Base-by-base conservation (phyloP, 1,139 yeast genomes). In the Suhomyces ambrosiae region DNA sequence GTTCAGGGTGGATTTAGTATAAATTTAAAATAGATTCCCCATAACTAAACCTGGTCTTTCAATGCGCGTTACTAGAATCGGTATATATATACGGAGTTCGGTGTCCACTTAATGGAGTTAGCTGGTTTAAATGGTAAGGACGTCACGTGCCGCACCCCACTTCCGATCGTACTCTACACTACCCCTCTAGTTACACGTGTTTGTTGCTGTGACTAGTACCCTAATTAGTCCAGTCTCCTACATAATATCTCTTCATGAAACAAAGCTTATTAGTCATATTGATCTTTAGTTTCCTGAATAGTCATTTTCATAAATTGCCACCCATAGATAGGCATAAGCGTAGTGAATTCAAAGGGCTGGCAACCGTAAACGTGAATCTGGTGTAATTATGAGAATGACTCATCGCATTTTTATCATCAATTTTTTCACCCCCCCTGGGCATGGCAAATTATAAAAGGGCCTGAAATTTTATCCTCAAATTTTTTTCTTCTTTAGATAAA, bases 331-430 rank as follows among this genome's bases (percentile, higher is more conserved):
- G 6, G 25, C 6, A 23, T 10, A 7, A 23, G 25, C 25, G 12
- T 23, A 23, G 25, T 11, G 6, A 23, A 23, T 23, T 23, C n/a
- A 23, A 10, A 10, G 25, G 25, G n/a, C 6, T 23, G 21, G 21
- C 21, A 18, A 18, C 8, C 8, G 33, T 28, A 26, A 11, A 17
- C 3, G 14, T 6, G 21, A 25, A 22, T 27, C 25, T 23, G 16
- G 35, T 27, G 41, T 31, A 38, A 27, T 23, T 13, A 9, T 14
- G 17, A 23, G 32, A 16, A 16, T 23, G 37, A 35, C 37, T 39
- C 42, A 39, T 39, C 42, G 39, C 42, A 39, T 37, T 35, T 32
- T 34, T 10, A 31, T 29, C 35, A 31, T 33, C 30, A 28, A 30
- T 38, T 38, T 38, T 38, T 38, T 31, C 30, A 26, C 35, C 39